Evolutionary conservation across 768 basidiomycete genomes (phyloP), one percentile per base, ranked within the genome.

Genomic region (Kwoniella pini): DNA sequence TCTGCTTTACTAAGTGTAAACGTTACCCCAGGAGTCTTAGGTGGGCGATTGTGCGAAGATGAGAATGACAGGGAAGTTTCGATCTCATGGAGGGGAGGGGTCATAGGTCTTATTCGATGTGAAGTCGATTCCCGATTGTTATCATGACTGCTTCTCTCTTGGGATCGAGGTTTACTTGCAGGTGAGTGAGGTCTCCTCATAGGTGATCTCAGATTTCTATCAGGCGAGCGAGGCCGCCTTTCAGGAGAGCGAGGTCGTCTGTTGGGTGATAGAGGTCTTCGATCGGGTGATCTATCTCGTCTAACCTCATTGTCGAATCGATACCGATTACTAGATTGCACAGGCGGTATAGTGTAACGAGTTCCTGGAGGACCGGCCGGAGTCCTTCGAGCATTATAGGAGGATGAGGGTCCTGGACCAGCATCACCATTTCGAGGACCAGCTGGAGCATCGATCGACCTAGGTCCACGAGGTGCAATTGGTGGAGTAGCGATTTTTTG

Each of bases 401-500:
- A 40, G 15, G 53, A 40, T 7, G 53, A 27, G 19, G 33, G 33
- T 36, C 33, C 33, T 36, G 33, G 15, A 7, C 53, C 40, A 17
- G 55, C 27, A 7, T 27, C 10, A 17, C 27, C 15, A n/a, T n/a
- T 33, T 38, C 58, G 30, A 10, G 58, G 58, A 33, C 58, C 58
- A 26, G 40, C n/a, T 13, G 58, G 58, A 4, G 42, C 50, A 12
- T 30, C 36, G 50, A 52, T 24, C 26, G 13, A 19, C 30, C 21
- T 26, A 24, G 51, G 58, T 13, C 58, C 58, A 17, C 58, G 58
- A 17, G 58, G 58, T 7, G 50, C 58, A 45, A 5, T 60, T 2
- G 40, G 57, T 11, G 58, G 50, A 13, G 17, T 45, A 36, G 49
- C 50, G 4, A 17, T 43, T 24, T 27, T 28, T 44, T 27, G 45